Conservation (phyloP, 352 stramenopile genomes). For the Phytophthora aleatoria region DNA sequence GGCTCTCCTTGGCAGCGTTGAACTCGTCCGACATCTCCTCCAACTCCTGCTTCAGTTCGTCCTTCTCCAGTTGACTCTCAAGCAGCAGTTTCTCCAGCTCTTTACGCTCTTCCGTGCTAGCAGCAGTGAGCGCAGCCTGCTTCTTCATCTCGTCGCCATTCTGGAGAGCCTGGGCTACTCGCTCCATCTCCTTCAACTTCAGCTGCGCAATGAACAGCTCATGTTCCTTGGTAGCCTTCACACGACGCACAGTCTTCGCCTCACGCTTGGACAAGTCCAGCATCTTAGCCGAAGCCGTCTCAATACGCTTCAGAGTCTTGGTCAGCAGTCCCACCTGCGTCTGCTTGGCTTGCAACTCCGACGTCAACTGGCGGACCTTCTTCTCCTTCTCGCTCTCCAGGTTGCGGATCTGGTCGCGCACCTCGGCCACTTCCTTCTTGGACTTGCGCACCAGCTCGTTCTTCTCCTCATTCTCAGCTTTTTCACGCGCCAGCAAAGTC, state of each 20-base stretch:
- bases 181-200: conserved; percentile 68
- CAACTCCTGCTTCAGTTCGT: conserved; percentile 61
- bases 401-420: conserved; percentile 60
- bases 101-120: conserved; percentile 40
- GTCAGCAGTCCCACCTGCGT: conserved; percentile 52
- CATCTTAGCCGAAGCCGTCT: conserved; percentile 51
- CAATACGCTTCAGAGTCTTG: conserved; percentile 63
- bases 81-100: conserved; percentile 57
- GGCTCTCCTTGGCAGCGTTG: conserved; percentile 41
- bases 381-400: conserved; percentile 67
- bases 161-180: conserved; percentile 34
- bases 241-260: conserved; percentile 47
- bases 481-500: conserved; percentile 63
- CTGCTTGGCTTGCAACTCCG: conserved; percentile 66
- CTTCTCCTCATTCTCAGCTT: conserved; percentile 63
- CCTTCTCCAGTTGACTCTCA: conserved; percentile 57
- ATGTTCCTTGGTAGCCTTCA: conserved; percentile 69
- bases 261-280: conserved; percentile 57
- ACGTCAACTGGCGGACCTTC: conserved; percentile 56
- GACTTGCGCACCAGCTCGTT: conserved; percentile 52
- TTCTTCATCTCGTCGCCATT: conserved; percentile 42
- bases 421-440: conserved; percentile 60
- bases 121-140: conserved; percentile 34
- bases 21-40: conserved; percentile 46
- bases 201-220: conserved; percentile 64